These are phyloP conservation scores for Smallanthus sonchifolius DNA, from an alignment of 129 eudicot species.

Conservation along the genomic window DNA sequence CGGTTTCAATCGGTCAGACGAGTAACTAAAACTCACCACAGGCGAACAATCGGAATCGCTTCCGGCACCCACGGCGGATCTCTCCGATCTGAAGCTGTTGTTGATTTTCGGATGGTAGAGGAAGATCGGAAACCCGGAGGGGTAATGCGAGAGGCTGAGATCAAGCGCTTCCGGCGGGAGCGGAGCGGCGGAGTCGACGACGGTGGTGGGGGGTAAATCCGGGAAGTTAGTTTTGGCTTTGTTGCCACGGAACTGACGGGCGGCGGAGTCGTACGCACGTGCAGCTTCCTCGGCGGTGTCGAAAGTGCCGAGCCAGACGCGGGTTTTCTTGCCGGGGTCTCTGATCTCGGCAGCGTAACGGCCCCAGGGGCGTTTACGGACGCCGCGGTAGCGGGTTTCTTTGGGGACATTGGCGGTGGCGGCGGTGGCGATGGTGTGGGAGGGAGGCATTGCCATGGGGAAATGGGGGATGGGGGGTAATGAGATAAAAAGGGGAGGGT, in stretches of 20 bases:
- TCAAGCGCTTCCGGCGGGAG: slow-evolving; percentile 40
- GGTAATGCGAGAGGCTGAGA: slow-evolving; percentile 30
- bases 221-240: slow-evolving; percentile 54
- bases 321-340: slow-evolving; percentile 32
- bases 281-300: slow-evolving; percentile 48
- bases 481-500: slow-evolving; percentile 18
- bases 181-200: slow-evolving; percentile 11
- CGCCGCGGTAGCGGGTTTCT: slow-evolving; percentile 23
- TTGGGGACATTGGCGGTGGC: slow-evolving; percentile 5
- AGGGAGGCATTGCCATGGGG: slow-evolving; percentile 3
- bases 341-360: slow-evolving; percentile 36
- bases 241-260: slow-evolving; percentile 46
- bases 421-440: neutral
- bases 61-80: neutral
- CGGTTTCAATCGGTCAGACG: neutral
- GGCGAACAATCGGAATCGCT: slow-evolving; percentile 40
- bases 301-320: slow-evolving; percentile 40
- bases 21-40: neutral
- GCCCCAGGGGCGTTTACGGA: slow-evolving; percentile 30
- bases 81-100: slow-evolving; percentile 32
- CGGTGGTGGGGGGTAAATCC: slow-evolving; percentile 6
- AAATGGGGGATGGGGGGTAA: neutral
- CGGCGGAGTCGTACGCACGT: slow-evolving; percentile 51
- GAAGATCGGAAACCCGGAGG: slow-evolving; percentile 12
- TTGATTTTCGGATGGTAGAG: slow-evolving; percentile 28